Evolutionary conservation across 768 basidiomycete genomes (phyloP).

Genomic region (Macrolepiota albuminosa): DNA sequence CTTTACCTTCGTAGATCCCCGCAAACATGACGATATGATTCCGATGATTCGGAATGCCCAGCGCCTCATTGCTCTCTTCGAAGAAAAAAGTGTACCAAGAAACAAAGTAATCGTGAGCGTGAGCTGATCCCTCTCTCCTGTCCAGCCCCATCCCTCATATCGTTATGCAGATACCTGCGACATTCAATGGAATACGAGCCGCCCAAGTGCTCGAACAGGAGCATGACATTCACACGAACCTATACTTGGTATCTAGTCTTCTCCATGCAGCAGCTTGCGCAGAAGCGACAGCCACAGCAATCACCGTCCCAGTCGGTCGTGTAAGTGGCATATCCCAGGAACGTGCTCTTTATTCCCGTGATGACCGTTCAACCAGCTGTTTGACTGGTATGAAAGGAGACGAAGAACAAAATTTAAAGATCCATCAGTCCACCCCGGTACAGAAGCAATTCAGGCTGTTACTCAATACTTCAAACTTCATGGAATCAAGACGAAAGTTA

Average conservation of each 20-base stretch:
- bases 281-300: constrained; percentile 41
- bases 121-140: constrained; percentile 15
- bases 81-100: constrained; percentile 30
- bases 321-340: constrained; percentile 29
- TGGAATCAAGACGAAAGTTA: constrained; percentile 32
- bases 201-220: constrained; percentile 32
- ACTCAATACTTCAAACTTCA: constrained; percentile 38
- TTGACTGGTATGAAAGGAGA: constrained; percentile 37
- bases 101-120: constrained; percentile 48
- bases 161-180: constrained; percentile 49
- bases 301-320: constrained; percentile 45
- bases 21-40: constrained; percentile 28
- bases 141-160: background rate
- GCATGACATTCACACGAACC: constrained; percentile 43
- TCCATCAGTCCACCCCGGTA: constrained; percentile 34
- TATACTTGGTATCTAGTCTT: constrained; percentile 49
- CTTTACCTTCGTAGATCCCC: constrained; percentile 47
- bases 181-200: constrained; percentile 47
- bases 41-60: constrained; percentile 40
- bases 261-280: constrained; percentile 52
- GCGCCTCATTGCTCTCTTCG: constrained; percentile 36
- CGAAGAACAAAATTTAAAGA: constrained; percentile 18
- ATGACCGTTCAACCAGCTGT: constrained; percentile 25
- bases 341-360: background rate
- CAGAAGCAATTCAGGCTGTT: constrained; percentile 42